A percentile compares a stretch with the other conserved stretches of the same genome.
Evolutionary conservation across 2,329 filamentous ascomycete species (phyloP).

Genomic region (Pyrenophora graminea): DNA sequence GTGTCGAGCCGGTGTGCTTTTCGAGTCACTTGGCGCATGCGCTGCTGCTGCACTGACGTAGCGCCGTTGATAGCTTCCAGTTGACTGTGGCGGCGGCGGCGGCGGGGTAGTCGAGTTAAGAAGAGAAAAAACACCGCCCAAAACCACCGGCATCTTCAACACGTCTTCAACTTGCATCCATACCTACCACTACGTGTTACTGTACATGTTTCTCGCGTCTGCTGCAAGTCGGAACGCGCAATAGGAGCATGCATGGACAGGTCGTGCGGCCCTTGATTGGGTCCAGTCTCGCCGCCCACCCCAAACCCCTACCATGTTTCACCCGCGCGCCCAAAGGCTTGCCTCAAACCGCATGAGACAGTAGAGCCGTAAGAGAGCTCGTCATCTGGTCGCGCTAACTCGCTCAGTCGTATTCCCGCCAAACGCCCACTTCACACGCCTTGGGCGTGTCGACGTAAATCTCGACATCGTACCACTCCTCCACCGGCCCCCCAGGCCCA

Average conservation of each 20-base stretch:
- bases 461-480: constrained; percentile 58
- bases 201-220: constrained; percentile 20
- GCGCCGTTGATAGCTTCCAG: constrained; percentile 24
- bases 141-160: too few species aligned
- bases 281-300: constrained; percentile 27
- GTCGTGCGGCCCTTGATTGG: constrained; percentile 36
- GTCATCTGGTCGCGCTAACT: not conserved
- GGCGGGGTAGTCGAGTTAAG: constrained; percentile 9
- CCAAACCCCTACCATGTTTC: constrained; percentile 21
- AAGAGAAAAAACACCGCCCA: not conserved
- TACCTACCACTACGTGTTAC: not conserved
- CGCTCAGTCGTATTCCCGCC: constrained; percentile 49
- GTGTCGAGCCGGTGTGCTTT: constrained; percentile 23
- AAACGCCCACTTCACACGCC: constrained; percentile 51
- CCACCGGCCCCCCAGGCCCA: constrained; percentile 53
- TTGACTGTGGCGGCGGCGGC: not conserved
- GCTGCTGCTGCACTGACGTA: constrained; percentile 26
- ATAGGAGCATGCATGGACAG: constrained; percentile 27
- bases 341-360: not conserved
- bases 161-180: not conserved
- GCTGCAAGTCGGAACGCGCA: constrained; percentile 28
- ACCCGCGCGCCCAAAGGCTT: constrained; percentile 8
- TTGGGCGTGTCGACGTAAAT: constrained; percentile 52
- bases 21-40: constrained; percentile 13
- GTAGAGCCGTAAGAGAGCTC: not conserved